Evolutionary conservation across 139 green algal species (phyloP).

Genomic region (Coelastrella sp.): DNA sequence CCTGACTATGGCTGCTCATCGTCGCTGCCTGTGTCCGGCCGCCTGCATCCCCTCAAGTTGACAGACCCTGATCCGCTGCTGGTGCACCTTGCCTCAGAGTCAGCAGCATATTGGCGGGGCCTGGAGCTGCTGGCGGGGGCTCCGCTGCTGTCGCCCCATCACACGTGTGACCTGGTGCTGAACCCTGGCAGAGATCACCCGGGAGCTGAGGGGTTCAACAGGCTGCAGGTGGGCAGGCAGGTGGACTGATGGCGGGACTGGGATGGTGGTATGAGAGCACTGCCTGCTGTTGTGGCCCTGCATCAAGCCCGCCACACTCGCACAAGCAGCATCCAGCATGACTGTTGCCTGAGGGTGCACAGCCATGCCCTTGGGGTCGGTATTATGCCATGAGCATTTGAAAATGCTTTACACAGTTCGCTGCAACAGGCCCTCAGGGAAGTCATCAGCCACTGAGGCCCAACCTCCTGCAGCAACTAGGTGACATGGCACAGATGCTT

Average conservation of each 20-base stretch:
- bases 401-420: too few relatives aligned
- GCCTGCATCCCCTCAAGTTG: constrained; percentile 47
- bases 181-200: constrained; percentile 25
- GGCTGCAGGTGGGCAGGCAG: constrained; percentile 21
- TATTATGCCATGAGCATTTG: too few relatives aligned
- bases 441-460: too few relatives aligned
- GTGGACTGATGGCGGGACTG: too few relatives aligned
- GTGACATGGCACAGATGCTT: too few relatives aligned
- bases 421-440: too few relatives aligned
- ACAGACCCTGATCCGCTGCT: constrained; percentile 32
- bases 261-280: neutral
- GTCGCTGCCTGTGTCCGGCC: neutral
- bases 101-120: constrained; percentile 57
- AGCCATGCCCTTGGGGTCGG: too few relatives aligned
- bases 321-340: too few relatives aligned
- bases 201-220: constrained; percentile 20
- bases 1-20: constrained; percentile 45
- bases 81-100: constrained; percentile 48
- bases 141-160: neutral
- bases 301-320: too few relatives aligned
- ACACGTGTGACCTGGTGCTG: constrained; percentile 33
- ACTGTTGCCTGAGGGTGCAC: too few relatives aligned
- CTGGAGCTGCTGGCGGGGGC: constrained; percentile 40
- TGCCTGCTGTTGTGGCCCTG: neutral
- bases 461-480: too few relatives aligned